Base-by-base conservation (phyloP, 2,329 filamentous ascomycete species). In the Bipolaris victoriae region DNA sequence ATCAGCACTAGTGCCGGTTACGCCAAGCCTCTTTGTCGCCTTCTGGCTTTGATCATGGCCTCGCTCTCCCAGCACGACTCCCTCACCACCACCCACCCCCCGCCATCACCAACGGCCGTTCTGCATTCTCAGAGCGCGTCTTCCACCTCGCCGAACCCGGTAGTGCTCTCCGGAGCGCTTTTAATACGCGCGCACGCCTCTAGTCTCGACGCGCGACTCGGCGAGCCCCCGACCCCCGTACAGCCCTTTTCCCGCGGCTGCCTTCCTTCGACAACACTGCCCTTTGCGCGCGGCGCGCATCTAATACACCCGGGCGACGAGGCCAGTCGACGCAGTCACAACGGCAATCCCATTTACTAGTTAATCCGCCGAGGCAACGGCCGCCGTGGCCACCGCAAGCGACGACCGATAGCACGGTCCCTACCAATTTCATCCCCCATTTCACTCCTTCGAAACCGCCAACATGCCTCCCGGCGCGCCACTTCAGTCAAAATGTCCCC, bases 381-480 rank as follows among this genome's bases (percentile, higher is more conserved):
- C 66, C 59, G 64, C 59, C 61, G 67, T 69, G 73, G 64, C 70
- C 63, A 71, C 54, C 49, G 66, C 68, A 69, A 63, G 69, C 56
- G 51, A 45, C 59, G 56, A 60, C 65, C 62, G 49, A 54, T 67
- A 64, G 57, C 54, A 57, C 58, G 54, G 60, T 44, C 55, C 43
- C 29, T 49, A 47, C 29, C 60, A 51, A 55, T 46, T 20, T 49
- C 24, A 49, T 31, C 49, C 44, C 58, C 56, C 59, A 46, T 54
- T 41, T 31, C 37, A 47, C 44, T 43, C 16, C 40, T 47, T 51
- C 50, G 52, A 51, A 57, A 63, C 65, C 65, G 71, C 69, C 65
- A 75, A 48, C 65, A 77, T 99, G 95, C 86, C 94, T 82, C 96
- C 96, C 81, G 75, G 91, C 92, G 80, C 97, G 91, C 77, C 93